A percentile compares a stretch with the other conserved stretches of the same genome.
These are phyloP conservation scores for Amanita muscaria DNA, from an alignment of 768 basidiomycete species.

Conservation along the genomic window DNA sequence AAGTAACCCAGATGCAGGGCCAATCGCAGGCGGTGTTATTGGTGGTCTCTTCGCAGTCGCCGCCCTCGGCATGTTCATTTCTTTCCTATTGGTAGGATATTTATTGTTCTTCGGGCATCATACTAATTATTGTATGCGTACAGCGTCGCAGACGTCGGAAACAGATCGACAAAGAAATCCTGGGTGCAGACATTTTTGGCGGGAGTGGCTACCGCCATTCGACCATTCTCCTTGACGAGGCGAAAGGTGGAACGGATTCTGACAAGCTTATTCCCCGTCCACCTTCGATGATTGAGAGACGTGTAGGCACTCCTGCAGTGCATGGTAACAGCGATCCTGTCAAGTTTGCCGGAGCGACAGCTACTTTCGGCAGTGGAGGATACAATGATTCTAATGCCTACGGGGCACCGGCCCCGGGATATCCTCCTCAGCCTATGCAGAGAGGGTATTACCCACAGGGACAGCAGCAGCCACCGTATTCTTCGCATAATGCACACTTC, in stretches of 20 bases:
- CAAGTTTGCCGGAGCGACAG: background rate
- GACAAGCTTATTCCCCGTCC: conserved; percentile 42
- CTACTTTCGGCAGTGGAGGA: background rate
- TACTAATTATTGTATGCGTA: background rate
- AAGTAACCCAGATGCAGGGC: conserved; percentile 16
- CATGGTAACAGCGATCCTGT: background rate
- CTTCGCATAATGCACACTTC: too few relatives aligned
- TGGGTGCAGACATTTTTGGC: conserved; percentile 44
- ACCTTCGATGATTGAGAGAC: conserved; percentile 56
- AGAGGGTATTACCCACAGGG: conserved; percentile 5
- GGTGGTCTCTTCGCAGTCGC: conserved; percentile 38
- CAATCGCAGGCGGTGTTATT: conserved; percentile 34
- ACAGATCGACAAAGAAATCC: conserved; percentile 31
- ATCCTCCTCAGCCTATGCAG: conserved; percentile 6
- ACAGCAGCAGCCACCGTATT: conserved; percentile 2
- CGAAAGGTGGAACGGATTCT: conserved; percentile 27
- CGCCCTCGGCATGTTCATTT: conserved; percentile 30
- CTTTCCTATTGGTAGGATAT: conserved; percentile 37
- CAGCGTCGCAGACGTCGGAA: conserved; percentile 38
- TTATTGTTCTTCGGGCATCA: conserved; percentile 1
- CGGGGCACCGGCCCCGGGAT: background rate
- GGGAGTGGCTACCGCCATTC: conserved; percentile 65
- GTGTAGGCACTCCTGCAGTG: conserved; percentile 21
- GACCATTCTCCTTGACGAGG: conserved; percentile 47
- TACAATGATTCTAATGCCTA: background rate